Percentiles rank a stretch among this genome's conserved stretches.
These are phyloP conservation scores for Mucor irregularis DNA, from an alignment of 371 early-diverging fungal genomes.

Conservation along the genomic window DNA sequence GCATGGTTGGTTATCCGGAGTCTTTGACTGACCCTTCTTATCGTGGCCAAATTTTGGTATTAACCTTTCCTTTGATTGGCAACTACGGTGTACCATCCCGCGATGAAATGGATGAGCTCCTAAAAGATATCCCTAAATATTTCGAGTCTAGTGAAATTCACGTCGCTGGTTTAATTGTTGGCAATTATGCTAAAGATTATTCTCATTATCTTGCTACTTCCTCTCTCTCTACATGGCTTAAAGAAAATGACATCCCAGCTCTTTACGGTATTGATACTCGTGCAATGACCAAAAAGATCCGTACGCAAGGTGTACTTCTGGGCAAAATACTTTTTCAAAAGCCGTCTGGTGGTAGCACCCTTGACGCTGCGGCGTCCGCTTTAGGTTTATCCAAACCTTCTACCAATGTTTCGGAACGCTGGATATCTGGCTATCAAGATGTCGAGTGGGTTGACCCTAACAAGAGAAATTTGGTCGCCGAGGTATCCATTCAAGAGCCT, in stretches of 20 bases:
- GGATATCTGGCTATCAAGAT: slow-evolving; percentile 74
- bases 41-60: slow-evolving; percentile 91
- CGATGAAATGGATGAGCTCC: slow-evolving; percentile 67
- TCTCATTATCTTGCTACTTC: slow-evolving; percentile 93
- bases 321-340: slow-evolving; percentile 86
- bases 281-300: slow-evolving; percentile 83
- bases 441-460: slow-evolving; percentile 94
- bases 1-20: slow-evolving; percentile 83
- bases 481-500: slow-evolving; percentile 84
- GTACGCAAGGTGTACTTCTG: slow-evolving; percentile 84
- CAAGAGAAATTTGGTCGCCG: slow-evolving; percentile 87
- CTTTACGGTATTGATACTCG: slow-evolving; percentile 94
- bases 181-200: slow-evolving; percentile 83
- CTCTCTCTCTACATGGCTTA: slow-evolving; percentile 88
- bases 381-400: slow-evolving; percentile 31
- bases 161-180: slow-evolving; percentile 85
- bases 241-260: slow-evolving; percentile 84
- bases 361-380: slow-evolving; percentile 42
- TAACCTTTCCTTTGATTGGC: slow-evolving; percentile 88
- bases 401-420: slow-evolving; percentile 36
- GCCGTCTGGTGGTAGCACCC: slow-evolving; percentile 21
- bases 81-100: slow-evolving; percentile 93
- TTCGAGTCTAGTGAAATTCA: slow-evolving; percentile 90
- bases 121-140: slow-evolving; percentile 81
- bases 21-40: slow-evolving; percentile 97